Base-by-base conservation (phyloP, 164 flowering plant species). In the Taxillus chinensis region DNA sequence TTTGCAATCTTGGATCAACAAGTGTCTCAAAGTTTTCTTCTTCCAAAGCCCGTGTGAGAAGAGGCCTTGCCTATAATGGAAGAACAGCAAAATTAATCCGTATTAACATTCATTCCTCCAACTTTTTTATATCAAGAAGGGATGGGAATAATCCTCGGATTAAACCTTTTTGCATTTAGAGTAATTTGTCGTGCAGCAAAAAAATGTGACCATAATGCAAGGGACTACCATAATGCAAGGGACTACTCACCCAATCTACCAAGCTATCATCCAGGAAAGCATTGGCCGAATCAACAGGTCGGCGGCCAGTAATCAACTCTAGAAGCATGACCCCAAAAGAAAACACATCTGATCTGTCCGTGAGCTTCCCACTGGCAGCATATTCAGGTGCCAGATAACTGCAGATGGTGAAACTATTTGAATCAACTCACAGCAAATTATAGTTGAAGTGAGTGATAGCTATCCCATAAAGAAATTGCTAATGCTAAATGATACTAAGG, bases 351-450 rank as follows among this genome's bases (percentile, higher is more conserved):
- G 98, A 92, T 61, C 86, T 92, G 2, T 89, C 96, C 1, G 96
- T 77, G 17, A 87, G 85, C 70, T 92, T 92, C 40, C 98, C 98
- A 55, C 88, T 84, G 14, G 95, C 62, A 60, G 98, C 98, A 70
- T 92, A 92, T 71, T 92, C 98, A 39, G 98, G 98, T 55, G 98
- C 96, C 67, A 93, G 74, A 73, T 93, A 93, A 72, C 98, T 92
- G 82, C 27, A 57, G 39, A 42, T 15, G 52, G 40, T 4, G 15
- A 62, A 42, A 27, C 27, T 27, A 27, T 27, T 27, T 0, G 27
- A 27, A 27, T 27, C 27, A 27, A 27, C 27, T 27, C 0, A 27
- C 27, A 27, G 27, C 27, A 27, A 0, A 27, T 27, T 27, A 27
- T 27, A 27, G 27, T 27, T 27, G 27, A 27, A 27, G 27, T 27